Evolutionary conservation across 2,329 filamentous ascomycete genomes (phyloP).

Genomic region (Aspergillus sp.): DNA sequence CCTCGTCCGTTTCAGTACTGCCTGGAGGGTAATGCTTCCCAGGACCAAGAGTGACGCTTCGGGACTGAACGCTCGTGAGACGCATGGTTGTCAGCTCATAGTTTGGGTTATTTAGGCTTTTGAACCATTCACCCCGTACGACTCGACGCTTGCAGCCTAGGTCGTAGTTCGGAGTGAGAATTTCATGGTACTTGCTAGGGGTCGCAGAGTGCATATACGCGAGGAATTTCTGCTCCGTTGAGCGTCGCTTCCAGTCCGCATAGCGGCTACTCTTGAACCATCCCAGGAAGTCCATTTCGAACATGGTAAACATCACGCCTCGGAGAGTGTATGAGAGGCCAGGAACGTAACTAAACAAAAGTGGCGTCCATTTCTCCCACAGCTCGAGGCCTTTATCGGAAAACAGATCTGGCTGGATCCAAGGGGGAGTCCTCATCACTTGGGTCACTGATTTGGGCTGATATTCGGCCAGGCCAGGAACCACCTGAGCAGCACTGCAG

Average conservation of each 20-base stretch:
- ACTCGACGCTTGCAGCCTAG: slow-evolving; percentile 60
- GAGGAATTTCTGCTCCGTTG: slow-evolving; percentile 40
- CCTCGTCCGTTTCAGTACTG: slow-evolving; percentile 22
- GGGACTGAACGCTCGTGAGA: slow-evolving; percentile 43
- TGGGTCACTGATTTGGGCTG: slow-evolving; percentile 53
- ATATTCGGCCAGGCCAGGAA: slow-evolving; percentile 44
- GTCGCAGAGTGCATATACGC: slow-evolving; percentile 43
- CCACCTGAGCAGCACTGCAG: slow-evolving; percentile 52
- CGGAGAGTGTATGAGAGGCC: slow-evolving; percentile 43
- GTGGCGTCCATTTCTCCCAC: slow-evolving; percentile 44
- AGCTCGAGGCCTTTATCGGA: slow-evolving; percentile 34
- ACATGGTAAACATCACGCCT: slow-evolving; percentile 37
- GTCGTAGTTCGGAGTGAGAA: slow-evolving; percentile 56
- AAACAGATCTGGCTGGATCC: slow-evolving; percentile 42
- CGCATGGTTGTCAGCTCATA: slow-evolving; percentile 49
- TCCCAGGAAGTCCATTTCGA: slow-evolving; percentile 30
- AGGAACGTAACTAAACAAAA: slow-evolving; percentile 44
- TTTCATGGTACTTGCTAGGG: slow-evolving; percentile 55
- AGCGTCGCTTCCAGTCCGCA: slow-evolving; percentile 31
- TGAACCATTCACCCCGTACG: slow-evolving; percentile 52
- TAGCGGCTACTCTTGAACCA: slow-evolving; percentile 37
- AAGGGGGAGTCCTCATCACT: slow-evolving; percentile 53
- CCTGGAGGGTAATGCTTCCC: slow-evolving; percentile 40
- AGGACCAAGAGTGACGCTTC: slow-evolving; percentile 47
- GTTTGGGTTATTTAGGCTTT: slow-evolving; percentile 47